Conservation (phyloP, 257 asterid species). For the Leonotis leonurus region DNA sequence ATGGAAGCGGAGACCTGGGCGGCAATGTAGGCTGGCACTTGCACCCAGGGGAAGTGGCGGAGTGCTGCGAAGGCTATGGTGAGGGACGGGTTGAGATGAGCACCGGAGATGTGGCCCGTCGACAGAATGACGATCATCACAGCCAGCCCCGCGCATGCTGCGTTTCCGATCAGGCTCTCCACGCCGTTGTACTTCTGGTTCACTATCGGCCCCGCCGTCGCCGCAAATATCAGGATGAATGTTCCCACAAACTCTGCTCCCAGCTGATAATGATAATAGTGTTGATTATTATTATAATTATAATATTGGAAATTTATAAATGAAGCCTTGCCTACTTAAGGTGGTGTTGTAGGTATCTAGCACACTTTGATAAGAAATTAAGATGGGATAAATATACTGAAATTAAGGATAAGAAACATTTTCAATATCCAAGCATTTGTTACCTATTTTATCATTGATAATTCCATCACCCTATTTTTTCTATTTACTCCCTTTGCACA, state of each 20-base stretch:
- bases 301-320: too few relatives aligned
- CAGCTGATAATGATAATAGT: constrained; percentile 34
- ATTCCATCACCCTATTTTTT: too few relatives aligned
- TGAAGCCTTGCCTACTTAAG: background rate
- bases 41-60: constrained; percentile 89
- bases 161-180: constrained; percentile 71
- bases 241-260: constrained; percentile 98
- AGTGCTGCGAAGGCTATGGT: constrained; percentile 84
- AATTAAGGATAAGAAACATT: too few relatives aligned
- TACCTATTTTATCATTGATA: too few relatives aligned
- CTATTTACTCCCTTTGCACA: too few relatives aligned
- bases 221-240: constrained; percentile 77
- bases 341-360: too few relatives aligned
- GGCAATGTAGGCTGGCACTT: constrained; percentile 76
- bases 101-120: constrained; percentile 91
- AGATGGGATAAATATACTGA: too few relatives aligned
- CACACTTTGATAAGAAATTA: too few relatives aligned
- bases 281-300: too few relatives aligned
- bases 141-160: constrained; percentile 75
- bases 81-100: constrained; percentile 81
- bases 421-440: too few relatives aligned
- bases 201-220: constrained; percentile 84
- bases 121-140: constrained; percentile 87
- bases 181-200: constrained; percentile 69
- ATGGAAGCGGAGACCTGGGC: constrained; percentile 86